Base-by-base conservation (phyloP, 2,329 filamentous ascomycete genomes). In the Eurotiales sp. region DNA sequence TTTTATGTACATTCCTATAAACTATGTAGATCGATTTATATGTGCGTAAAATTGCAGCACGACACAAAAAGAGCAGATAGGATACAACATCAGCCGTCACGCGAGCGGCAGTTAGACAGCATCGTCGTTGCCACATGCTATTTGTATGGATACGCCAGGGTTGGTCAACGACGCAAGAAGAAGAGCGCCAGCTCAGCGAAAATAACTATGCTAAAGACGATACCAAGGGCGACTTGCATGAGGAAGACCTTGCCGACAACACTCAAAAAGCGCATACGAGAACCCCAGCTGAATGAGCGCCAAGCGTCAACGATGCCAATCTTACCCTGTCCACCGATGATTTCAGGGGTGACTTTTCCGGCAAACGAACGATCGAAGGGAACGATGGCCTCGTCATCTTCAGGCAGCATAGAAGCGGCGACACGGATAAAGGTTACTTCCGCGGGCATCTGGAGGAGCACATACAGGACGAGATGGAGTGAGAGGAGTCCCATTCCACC, bases 351-450 rank as follows among this genome's bases (percentile, higher is more conserved):
- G 23, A 92, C 82, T 65, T 84, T 86, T 60, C 88, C 88, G 56
- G 80, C 82, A 63, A 95, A 95, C 25, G 85, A 86, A 58, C 90
- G 87, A 76, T 97, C 92, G 62, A 97, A 96, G 27, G 89, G 86
- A 30, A 97, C 85, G 57, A 96, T 87, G 22, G 88, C 84, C 72
- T 95, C 86, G 58, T 90, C 81, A 15, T 88, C 84, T 53, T 89
- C 85, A 0, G 90, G 82, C 2, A 97, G 82, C 60, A 96, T 83
- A 44, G 88, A 92, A 6, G 91, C 90, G 67, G 95, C 90, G 30
- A 96, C 84, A 56, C 92, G 89, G 58, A 87, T 78, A 53, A 95
- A 82, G 19, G 88, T 81, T 27, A 92, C 87, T 53, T 82, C 79
- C 34, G 88, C 82, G 15, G 92, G 91, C 51, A 96, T 79, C 56